Percentiles rank a stretch among this genome's conserved stretches.
Conservation (phyloP, 1,284 basidiomycete genomes). For the Vanrija pseudolonga region DNA sequence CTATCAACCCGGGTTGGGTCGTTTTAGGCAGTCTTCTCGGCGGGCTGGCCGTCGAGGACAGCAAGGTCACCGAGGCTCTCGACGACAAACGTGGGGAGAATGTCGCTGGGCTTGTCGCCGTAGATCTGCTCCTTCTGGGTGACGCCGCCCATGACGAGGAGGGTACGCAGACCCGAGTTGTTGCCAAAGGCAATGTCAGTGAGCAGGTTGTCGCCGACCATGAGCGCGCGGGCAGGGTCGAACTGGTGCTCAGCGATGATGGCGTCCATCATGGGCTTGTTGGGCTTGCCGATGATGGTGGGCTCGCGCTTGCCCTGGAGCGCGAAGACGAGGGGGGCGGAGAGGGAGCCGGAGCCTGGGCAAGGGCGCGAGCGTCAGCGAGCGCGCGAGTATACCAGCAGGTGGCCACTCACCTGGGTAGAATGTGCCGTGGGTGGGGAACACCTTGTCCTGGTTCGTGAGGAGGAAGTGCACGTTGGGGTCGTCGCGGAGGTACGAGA, state of each 20-base stretch:
- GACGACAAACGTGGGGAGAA: slow-evolving; percentile 78
- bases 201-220: slow-evolving; percentile 91
- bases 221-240: slow-evolving; percentile 78
- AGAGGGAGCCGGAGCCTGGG: slow-evolving; percentile 67
- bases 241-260: slow-evolving; percentile 92
- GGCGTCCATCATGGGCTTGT: slow-evolving; percentile 87
- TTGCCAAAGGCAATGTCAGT: slow-evolving; percentile 86
- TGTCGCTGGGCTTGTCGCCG: slow-evolving; percentile 64
- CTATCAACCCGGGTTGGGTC: background rate
- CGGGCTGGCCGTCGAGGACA: slow-evolving; percentile 22
- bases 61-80: slow-evolving; percentile 69
- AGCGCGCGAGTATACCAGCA: background rate
- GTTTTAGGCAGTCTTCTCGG: too few species aligned
- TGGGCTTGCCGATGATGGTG: slow-evolving; percentile 84
- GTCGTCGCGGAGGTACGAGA: slow-evolving; percentile 79
- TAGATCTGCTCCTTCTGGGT: slow-evolving; percentile 66
- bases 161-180: slow-evolving; percentile 74
- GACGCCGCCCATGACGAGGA: slow-evolving; percentile 94
- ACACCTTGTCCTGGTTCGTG: slow-evolving; percentile 91
- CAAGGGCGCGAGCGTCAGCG: background rate
- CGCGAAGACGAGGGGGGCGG: slow-evolving; percentile 73
- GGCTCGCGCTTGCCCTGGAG: slow-evolving; percentile 62
- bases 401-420: slow-evolving; percentile 59
- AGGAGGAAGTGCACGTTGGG: slow-evolving; percentile 79
- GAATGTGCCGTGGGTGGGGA: slow-evolving; percentile 71